Evolutionary conservation across 176 grass and related monocot genomes (phyloP).

Genomic region (Aegilops bicornis): DNA sequence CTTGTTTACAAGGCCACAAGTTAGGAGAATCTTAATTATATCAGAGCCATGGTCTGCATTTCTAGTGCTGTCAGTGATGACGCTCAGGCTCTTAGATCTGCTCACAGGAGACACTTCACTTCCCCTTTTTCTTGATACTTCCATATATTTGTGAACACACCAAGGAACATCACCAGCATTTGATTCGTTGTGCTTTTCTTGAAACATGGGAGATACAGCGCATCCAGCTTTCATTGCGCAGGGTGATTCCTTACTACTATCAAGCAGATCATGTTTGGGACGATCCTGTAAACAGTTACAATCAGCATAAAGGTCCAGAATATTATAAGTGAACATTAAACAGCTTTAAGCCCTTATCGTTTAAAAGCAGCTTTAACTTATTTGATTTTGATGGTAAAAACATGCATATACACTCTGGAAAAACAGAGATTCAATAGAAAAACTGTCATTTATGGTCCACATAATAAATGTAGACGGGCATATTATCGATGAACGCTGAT

Average conservation of each 20-base stretch:
- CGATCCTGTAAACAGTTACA: conserved; percentile 26
- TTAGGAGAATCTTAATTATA: conserved; percentile 45
- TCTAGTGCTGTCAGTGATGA: conserved; percentile 18
- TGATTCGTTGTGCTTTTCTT: conserved; percentile 21
- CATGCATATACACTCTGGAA: too few relatives aligned
- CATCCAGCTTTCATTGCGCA: conserved; percentile 12
- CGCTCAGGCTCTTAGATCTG: conserved; percentile 3
- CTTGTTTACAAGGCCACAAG: conserved; percentile 49
- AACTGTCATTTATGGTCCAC: background rate
- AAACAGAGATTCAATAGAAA: too few relatives aligned
- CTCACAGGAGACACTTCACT: conserved; percentile 4
- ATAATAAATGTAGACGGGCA: background rate
- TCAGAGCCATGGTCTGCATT: conserved; percentile 28
- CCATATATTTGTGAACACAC: conserved; percentile 13
- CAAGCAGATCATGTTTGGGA: conserved; percentile 1
- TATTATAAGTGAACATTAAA: conserved; percentile 4
- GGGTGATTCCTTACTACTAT: background rate
- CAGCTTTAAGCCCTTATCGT: background rate
- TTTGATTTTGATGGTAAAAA: background rate
- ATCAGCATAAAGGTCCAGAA: background rate
- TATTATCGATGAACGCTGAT: background rate
- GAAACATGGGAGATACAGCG: conserved; percentile 1
- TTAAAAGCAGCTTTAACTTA: background rate
- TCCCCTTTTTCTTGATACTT: conserved; percentile 34
- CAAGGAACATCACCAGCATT: conserved; percentile 17